Conservation (phyloP, 441 rosid genomes). For the Erodium moschatum region DNA sequence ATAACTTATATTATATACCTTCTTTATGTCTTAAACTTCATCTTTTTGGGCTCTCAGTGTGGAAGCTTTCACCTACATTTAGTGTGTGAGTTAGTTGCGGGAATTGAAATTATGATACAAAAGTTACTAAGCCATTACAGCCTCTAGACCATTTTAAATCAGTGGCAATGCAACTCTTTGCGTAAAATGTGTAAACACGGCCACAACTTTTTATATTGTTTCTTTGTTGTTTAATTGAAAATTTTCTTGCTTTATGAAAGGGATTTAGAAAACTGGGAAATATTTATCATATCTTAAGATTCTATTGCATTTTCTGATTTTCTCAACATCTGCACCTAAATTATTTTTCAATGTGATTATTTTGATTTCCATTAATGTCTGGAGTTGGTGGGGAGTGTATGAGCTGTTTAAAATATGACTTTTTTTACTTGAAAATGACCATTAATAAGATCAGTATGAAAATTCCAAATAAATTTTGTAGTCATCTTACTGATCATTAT, state of each 20-base stretch:
- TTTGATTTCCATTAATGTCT: background rate
- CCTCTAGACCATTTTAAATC: background rate
- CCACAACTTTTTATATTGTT: background rate
- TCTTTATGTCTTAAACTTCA: slow-evolving; percentile 12
- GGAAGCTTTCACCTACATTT: background rate
- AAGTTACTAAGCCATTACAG: background rate
- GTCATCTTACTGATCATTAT: background rate
- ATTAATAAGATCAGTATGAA: background rate
- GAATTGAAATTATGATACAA: background rate
- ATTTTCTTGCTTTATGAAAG: background rate
- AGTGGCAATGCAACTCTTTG: background rate
- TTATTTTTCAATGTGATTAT: background rate
- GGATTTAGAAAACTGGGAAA: background rate
- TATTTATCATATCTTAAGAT: background rate
- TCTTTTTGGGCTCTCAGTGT: background rate
- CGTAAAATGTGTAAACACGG: background rate
- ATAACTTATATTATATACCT: slow-evolving; percentile 14
- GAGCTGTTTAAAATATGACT: background rate
- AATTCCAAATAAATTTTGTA: background rate
- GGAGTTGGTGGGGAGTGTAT: background rate
- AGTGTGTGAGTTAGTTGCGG: background rate
- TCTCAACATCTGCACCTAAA: background rate
- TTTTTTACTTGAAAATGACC: background rate
- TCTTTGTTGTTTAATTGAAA: background rate
- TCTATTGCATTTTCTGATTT: background rate